Base-by-base conservation (phyloP, 768 basidiomycete genomes). In the Russula vinacea region DNA sequence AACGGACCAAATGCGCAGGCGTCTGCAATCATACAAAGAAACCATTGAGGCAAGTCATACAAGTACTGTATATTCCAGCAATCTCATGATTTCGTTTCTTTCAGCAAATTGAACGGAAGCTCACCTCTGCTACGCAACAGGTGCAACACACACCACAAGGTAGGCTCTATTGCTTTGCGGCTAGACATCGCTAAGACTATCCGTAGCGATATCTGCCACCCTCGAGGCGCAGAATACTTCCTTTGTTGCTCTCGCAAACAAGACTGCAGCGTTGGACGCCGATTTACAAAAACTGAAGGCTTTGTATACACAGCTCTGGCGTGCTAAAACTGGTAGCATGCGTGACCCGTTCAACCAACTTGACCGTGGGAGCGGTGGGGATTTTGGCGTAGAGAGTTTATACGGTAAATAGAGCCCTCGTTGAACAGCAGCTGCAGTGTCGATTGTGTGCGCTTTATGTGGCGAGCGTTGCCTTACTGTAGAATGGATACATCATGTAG, bases 71-170 rank as follows among this genome's bases (percentile, higher is more conserved):
- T 59, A 1, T 42, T 32, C 60, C 60, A 11, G 40, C 40, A 14
- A 10, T 16, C 58, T 60, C 22, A 67, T 49, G 17, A 5, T 35
- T 62, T 26, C 42, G 16, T 19, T 8, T 44, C 54, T 47, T 56
- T 5, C 68, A 89, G 88, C 87, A 88, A 87, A 91, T 94, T 68
- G 91, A 93, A 75, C 83, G 89, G 58, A 92, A 90, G 72, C 77
- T 92, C 7, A 83, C 87, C 7, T 86, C 88, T 9, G 82, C 87
- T 5, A 78, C 85, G 8, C 76, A 77, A 55, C 85, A 88, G 69
- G 75, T 80, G 8, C 88, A 89, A 71, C 75, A 78, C 52, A 89
- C 89, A 1, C 91, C 91, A 16, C 91, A 94, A 75, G 83, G 91
- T 90, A 68, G 40, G 75, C 56, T 45, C 26, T 35, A 40, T 37